Conservation (phyloP, 352 stramenopile genomes). For the Phytophthora boehmeriae region DNA sequence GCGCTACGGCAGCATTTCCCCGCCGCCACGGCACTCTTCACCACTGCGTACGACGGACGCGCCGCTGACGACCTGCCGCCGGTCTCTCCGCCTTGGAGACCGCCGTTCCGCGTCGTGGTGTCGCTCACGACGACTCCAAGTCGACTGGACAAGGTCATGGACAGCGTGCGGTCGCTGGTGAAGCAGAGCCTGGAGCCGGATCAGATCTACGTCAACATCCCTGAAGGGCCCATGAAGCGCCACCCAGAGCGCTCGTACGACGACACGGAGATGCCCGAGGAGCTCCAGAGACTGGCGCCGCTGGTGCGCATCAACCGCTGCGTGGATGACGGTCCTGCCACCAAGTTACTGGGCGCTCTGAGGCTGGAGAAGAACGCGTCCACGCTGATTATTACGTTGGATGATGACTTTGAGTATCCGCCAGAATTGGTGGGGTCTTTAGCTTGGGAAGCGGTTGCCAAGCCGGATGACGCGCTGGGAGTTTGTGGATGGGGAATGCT, state of each 20-base stretch:
- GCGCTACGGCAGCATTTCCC: slow-evolving; percentile 83
- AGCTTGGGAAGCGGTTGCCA: slow-evolving; percentile 67
- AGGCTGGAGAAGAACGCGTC: slow-evolving; percentile 58
- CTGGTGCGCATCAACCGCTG: slow-evolving; percentile 75
- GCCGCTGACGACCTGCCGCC: slow-evolving; percentile 47
- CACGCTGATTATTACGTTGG: slow-evolving; percentile 81
- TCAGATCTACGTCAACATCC: slow-evolving; percentile 84
- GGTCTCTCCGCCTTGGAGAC: slow-evolving; percentile 54
- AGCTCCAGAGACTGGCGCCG: slow-evolving; percentile 49
- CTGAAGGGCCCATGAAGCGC: slow-evolving; percentile 72
- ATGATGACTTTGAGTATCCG: slow-evolving; percentile 88
- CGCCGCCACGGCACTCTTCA: slow-evolving; percentile 67
- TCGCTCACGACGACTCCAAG: slow-evolving; percentile 80
- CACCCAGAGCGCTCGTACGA: slow-evolving; percentile 79
- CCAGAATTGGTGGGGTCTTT: slow-evolving; percentile 60
- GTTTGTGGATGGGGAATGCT: slow-evolving; percentile 86
- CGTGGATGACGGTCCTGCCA: slow-evolving; percentile 81
- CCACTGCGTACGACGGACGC: slow-evolving; percentile 58
- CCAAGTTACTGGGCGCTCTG: slow-evolving; percentile 74
- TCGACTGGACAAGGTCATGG: slow-evolving; percentile 77
- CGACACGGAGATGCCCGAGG: slow-evolving; percentile 57
- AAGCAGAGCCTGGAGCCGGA: slow-evolving; percentile 67
- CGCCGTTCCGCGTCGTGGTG: slow-evolving; percentile 78
- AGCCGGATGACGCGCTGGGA: slow-evolving; percentile 64
- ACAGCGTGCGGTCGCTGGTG: slow-evolving; percentile 67